phyloP scores from a whole-genome alignment of 495 filamentous ascomycete species.

The Neurospora sp. region DNA sequence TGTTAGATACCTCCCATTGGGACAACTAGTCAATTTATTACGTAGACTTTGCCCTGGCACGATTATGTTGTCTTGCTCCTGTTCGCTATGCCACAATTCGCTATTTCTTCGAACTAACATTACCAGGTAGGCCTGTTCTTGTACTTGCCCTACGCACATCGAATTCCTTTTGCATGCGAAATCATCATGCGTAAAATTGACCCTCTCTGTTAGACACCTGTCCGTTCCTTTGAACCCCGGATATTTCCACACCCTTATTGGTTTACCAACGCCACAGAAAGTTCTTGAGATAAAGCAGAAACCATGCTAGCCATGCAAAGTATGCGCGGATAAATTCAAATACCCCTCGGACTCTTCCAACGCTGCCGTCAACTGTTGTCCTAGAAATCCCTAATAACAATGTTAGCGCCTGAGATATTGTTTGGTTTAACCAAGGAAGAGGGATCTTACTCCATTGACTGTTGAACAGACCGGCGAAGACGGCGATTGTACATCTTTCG shows the following conservation, averaged over 20 bases:
- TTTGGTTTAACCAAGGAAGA: background rate
- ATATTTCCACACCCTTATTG: background rate
- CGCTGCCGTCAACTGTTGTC: background rate
- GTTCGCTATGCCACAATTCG: background rate
- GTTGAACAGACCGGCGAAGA: conserved; percentile 52
- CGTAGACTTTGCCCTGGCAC: background rate
- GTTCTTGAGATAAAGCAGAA: background rate
- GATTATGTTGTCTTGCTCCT: background rate
- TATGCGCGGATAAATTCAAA: background rate
- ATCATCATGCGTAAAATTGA: background rate
- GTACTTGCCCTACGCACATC: background rate
- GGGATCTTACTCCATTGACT: conserved; percentile 39
- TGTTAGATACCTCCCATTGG: background rate
- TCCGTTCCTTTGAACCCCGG: background rate
- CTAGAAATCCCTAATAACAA: background rate
- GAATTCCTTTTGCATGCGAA: background rate
- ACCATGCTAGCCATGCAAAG: conserved; percentile 1
- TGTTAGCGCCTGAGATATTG: background rate
- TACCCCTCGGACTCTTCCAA: background rate
- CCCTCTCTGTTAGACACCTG: background rate
- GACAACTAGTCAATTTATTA: background rate
- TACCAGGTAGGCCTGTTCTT: background rate
- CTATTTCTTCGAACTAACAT: background rate
- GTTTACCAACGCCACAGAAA: background rate
- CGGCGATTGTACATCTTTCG: conserved; percentile 75